A percentile compares a stretch with the other conserved stretches of the same genome.
Evolutionary conservation across 768 basidiomycete genomes (phyloP).

Genomic region (Tulasnella sp.): DNA sequence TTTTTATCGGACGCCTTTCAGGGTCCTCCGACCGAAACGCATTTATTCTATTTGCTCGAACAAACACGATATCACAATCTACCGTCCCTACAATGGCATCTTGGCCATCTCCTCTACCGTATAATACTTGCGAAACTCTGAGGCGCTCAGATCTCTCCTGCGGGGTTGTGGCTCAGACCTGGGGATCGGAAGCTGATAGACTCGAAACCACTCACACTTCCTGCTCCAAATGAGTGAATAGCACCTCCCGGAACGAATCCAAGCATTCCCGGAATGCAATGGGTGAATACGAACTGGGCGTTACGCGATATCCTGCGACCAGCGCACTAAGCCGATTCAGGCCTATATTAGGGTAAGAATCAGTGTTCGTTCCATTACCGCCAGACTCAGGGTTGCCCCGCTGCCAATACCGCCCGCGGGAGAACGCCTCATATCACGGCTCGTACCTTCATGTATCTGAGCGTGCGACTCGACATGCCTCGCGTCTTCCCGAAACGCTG

Average conservation of each 20-base stretch:
- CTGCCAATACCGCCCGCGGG: not conserved
- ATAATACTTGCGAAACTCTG: slow-evolving; percentile 11
- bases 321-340: slow-evolving; percentile 10
- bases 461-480: slow-evolving; percentile 12
- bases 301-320: not conserved
- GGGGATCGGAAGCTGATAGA: not conserved
- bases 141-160: slow-evolving; percentile 6
- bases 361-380: too few relatives aligned
- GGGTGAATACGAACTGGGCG: slow-evolving; percentile 12
- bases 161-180: not conserved
- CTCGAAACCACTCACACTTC: slow-evolving; percentile 11
- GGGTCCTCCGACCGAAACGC: not conserved
- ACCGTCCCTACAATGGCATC: slow-evolving; percentile 2
- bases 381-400: too few relatives aligned
- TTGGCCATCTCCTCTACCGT: slow-evolving; percentile 11
- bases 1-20: not conserved
- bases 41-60: too few relatives aligned
- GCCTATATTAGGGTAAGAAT: too few relatives aligned
- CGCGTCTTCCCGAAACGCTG: slow-evolving; percentile 1
- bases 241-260: slow-evolving; percentile 16
- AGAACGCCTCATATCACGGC: not conserved
- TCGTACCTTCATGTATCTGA: slow-evolving; percentile 13
- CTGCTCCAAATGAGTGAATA: slow-evolving; percentile 15
- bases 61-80: not conserved
- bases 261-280: slow-evolving; percentile 8